Percentiles rank a stretch among this genome's conserved stretches.
phyloP scores from a whole-genome alignment of 192 early-diverging fungal species.

The Geranomyces michiganensis region DNA sequence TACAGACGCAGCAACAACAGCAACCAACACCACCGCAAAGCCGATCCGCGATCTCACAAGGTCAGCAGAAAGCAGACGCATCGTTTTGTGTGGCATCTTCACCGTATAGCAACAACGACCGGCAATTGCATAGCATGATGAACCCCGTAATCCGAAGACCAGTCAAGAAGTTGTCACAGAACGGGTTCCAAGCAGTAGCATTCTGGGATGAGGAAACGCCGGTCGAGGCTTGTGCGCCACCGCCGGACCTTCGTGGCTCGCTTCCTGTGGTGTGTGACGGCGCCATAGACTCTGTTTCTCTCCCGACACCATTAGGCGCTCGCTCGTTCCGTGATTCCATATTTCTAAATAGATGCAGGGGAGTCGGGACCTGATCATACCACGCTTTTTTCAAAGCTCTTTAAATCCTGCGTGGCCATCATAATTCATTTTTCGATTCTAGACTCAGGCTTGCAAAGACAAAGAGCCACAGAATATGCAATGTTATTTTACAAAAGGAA shows the following conservation, averaged over 20 bases:
- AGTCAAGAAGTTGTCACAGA: not conserved
- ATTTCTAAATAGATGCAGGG: conserved; percentile 1
- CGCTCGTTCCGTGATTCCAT: conserved; percentile 5
- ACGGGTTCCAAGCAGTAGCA: conserved; percentile 3
- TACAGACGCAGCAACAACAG: not conserved
- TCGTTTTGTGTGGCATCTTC: too few species aligned
- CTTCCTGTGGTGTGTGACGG: not conserved
- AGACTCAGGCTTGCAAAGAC: too few species aligned
- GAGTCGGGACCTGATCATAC: too few species aligned
- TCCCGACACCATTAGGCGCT: not conserved
- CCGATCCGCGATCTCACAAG: not conserved
- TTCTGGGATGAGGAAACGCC: conserved; percentile 6
- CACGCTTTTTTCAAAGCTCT: too few species aligned
- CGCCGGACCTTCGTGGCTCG: not conserved
- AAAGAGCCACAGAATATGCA: too few species aligned
- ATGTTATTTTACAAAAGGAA: too few species aligned
- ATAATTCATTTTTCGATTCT: too few species aligned
- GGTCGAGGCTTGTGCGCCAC: not conserved
- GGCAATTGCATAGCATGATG: not conserved
- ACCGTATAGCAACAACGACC: too few species aligned
- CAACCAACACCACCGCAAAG: not conserved
- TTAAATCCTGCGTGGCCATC: too few species aligned
- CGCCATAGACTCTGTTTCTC: not conserved
- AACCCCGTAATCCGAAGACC: not conserved
- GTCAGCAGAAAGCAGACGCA: not conserved